A percentile compares a stretch with the other conserved stretches of the same genome.
These are phyloP conservation scores for Penicillium sp. DNA, from an alignment of 2,329 filamentous ascomycete genomes.

Conservation along the genomic window DNA sequence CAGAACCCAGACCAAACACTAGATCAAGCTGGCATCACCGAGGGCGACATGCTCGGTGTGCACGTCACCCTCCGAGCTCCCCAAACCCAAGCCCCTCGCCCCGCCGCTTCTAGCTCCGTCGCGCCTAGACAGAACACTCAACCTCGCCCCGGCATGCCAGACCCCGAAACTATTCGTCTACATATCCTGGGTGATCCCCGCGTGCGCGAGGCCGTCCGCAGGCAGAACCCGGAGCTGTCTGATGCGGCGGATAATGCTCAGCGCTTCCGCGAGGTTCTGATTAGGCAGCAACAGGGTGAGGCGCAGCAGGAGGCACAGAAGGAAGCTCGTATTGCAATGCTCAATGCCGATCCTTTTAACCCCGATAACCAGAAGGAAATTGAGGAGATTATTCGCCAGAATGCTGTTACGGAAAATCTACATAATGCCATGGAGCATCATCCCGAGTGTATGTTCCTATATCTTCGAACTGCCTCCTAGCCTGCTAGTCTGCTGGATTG, in stretches of 20 bases:
- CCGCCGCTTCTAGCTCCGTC: slow-evolving; percentile 26
- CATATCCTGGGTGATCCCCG: slow-evolving; percentile 77
- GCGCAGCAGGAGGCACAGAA: slow-evolving; percentile 71
- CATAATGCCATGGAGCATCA: slow-evolving; percentile 97
- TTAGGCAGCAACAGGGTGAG: slow-evolving; percentile 66
- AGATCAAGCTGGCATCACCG: slow-evolving; percentile 72
- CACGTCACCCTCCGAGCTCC: slow-evolving; percentile 56
- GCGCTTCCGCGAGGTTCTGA: slow-evolving; percentile 71
- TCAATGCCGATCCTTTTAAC: slow-evolving; percentile 95
- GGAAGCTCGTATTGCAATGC: slow-evolving; percentile 74
- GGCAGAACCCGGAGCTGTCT: slow-evolving; percentile 73
- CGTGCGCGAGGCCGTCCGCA: slow-evolving; percentile 67
- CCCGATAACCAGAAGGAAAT: slow-evolving; percentile 87
- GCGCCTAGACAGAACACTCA: slow-evolving; percentile 30
- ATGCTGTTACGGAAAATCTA: slow-evolving; percentile 90
- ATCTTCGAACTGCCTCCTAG: not conserved
- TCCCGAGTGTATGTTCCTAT: slow-evolving; percentile 72
- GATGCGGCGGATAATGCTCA: slow-evolving; percentile 71
- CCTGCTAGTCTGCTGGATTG: not conserved
- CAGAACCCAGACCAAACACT: slow-evolving; percentile 76
- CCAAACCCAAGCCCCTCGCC: slow-evolving; percentile 30
- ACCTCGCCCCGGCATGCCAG: slow-evolving; percentile 42
- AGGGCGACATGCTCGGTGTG: slow-evolving; percentile 90
- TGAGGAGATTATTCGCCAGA: slow-evolving; percentile 94
- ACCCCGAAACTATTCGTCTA: slow-evolving; percentile 78